Base-by-base conservation (phyloP, 768 basidiomycete species). In the Ramaria rubella region DNA sequence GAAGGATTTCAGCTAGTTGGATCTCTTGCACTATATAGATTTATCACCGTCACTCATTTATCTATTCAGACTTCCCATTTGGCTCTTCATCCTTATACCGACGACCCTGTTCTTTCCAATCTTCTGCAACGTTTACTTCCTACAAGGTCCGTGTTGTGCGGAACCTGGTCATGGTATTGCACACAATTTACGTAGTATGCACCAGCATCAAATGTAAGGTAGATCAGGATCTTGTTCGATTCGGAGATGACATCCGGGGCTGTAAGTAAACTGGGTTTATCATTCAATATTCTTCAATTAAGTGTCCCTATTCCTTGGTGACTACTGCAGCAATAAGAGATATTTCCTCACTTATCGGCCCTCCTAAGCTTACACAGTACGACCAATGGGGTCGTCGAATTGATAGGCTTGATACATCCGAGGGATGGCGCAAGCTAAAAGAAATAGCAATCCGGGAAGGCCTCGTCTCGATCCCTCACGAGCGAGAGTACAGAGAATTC, bases 391-490 rank as follows among this genome's bases (percentile, higher is more conserved):
- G 87, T 0, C 64, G 67, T 46, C 79, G 82, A 11, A 70, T 88
- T 7, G 87, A 91, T 65, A 68, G 71, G 4, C 76, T 92, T 0
- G 73, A 81, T 36, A 87, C 86, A 1, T 84, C 82, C 17, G 86
- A 88, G 64, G 85, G 81, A 0, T 91, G 88, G 88, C 73, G 82
- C 14, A 73, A 72, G 19, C 72, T 90, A 60, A 88, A 87, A 67
- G 79, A 76, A 0, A 63, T 81, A 24, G 75, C 77, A 31, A 80
- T 85, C 61, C 72, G 75, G 53, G 85, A 86, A 66, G 88, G 88
- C 8, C 64, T 85, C 19, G 79, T 85, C 1, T 81, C 75, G 11
- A 85, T 86, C 46, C 78, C 83, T 61, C 87, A 86, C 61, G 83
- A 87, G 59, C 77, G 86, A 14, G 77, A 73, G 61, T 81, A 81